Evolutionary conservation across 2,329 filamentous ascomycete genomes (phyloP).

Genomic region (Fusarium xylarioides): DNA sequence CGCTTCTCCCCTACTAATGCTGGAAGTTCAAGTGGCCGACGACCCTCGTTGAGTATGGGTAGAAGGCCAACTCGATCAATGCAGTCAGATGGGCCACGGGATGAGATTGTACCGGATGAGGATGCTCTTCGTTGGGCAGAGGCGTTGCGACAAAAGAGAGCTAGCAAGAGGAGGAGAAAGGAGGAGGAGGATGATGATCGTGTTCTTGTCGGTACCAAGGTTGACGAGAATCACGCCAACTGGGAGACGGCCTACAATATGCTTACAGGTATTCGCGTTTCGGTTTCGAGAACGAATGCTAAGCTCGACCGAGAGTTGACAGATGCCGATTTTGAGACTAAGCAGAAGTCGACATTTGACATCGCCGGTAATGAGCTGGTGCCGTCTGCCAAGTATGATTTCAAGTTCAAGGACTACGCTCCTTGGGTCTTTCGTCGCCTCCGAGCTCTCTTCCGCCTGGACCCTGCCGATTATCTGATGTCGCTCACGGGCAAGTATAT

Average conservation of each 20-base stretch:
- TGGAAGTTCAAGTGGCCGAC: constrained; percentile 66
- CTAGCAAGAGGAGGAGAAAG: constrained; percentile 82
- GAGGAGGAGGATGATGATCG: constrained; percentile 93
- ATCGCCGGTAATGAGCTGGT: constrained; percentile 98
- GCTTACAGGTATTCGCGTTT: constrained; percentile 97
- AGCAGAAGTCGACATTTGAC: constrained; percentile 98
- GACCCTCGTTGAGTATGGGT: constrained; percentile 84
- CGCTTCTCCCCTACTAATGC: constrained; percentile 77
- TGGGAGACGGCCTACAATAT: constrained; percentile 99
- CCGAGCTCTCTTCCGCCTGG: constrained; percentile 85
- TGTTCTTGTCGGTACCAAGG: constrained; percentile 95
- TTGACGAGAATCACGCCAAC: constrained; percentile 96
- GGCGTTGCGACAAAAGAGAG: constrained; percentile 88
- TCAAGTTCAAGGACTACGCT: constrained; percentile 99
- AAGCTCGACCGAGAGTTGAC: constrained; percentile 93
- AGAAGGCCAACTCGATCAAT: constrained; percentile 85
- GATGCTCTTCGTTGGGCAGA: constrained; percentile 94
- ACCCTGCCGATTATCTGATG: constrained; percentile 98
- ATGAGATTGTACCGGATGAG: constrained; percentile 87
- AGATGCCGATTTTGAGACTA: constrained; percentile 89
- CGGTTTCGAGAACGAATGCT: constrained; percentile 94
- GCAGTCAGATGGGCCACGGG: constrained; percentile 82
- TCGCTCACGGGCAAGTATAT: constrained; percentile 99
- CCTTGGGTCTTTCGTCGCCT: constrained; percentile 98
- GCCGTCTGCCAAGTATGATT: constrained; percentile 98